These are phyloP conservation scores for Myxozyma monticola DNA, from an alignment of 805 yeast genomes.

Conservation along the genomic window DNA sequence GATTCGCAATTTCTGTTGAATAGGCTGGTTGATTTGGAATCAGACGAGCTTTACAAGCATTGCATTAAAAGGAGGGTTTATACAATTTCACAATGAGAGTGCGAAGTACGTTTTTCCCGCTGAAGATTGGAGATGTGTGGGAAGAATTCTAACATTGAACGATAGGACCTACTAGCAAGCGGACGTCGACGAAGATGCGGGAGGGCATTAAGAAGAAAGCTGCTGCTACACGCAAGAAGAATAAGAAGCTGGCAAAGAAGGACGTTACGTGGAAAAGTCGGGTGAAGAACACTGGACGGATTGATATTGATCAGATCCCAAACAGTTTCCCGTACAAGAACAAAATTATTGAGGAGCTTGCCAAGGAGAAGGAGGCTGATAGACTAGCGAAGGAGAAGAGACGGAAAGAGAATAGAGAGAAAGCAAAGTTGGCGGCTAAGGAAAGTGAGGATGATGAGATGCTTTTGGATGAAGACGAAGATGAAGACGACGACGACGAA, in stretches of 20 bases:
- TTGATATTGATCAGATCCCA: slow-evolving; percentile 76
- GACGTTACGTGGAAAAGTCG: slow-evolving; percentile 93
- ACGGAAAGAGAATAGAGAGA: slow-evolving; percentile 39
- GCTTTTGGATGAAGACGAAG: slow-evolving; percentile 38
- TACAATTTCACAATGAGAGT: too few relatives aligned
- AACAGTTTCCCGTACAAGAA: slow-evolving; percentile 93
- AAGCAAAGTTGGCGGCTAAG: slow-evolving; percentile 28
- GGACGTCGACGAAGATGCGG: slow-evolving; percentile 88
- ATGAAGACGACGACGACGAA: slow-evolving; percentile 42
- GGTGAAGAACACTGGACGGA: slow-evolving; percentile 59
- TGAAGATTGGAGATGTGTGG: too few relatives aligned
- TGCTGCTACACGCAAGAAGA: slow-evolving; percentile 85
- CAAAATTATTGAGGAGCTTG: slow-evolving; percentile 59
- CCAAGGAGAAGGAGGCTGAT: slow-evolving; percentile 51
- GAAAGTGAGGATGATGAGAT: slow-evolving; percentile 15
- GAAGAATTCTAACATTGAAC: too few relatives aligned
- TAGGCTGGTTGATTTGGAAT: too few relatives aligned
- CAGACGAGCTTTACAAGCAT: too few relatives aligned
- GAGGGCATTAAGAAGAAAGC: slow-evolving; percentile 97
- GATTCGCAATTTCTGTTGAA: too few relatives aligned
- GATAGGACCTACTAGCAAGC: slow-evolving; percentile 78
- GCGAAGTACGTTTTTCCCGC: too few relatives aligned
- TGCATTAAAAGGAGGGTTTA: too few relatives aligned
- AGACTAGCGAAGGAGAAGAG: slow-evolving; percentile 41
- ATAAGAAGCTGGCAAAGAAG: slow-evolving; percentile 76